Conservation (phyloP, 164 flowering plant species). For the Dillenia suffruticosa region DNA sequence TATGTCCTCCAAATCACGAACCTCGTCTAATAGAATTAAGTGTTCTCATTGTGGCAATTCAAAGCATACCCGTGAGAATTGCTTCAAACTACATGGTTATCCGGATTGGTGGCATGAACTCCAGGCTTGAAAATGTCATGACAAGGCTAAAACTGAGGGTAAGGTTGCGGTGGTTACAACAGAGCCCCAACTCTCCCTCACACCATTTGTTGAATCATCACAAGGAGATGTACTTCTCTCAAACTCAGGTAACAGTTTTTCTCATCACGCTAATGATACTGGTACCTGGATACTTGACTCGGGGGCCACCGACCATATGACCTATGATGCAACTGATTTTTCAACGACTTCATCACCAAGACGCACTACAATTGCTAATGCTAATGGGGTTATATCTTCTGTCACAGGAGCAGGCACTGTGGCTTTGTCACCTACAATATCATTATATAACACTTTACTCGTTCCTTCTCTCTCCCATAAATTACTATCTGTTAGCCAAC, state of each 20-base stretch:
- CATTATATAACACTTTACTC: constrained; percentile 4
- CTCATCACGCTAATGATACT: neutral
- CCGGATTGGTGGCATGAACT: constrained; percentile 18
- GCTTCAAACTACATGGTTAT: constrained; percentile 15
- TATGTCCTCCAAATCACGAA: constrained; percentile 1
- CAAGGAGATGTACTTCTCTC: neutral
- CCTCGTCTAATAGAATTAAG: neutral
- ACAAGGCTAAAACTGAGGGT: neutral
- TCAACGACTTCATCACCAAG: neutral
- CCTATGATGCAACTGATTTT: constrained; percentile 2
- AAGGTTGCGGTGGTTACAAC: neutral
- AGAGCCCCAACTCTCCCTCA: constrained; percentile 5
- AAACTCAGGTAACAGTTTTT: neutral
- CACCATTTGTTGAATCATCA: neutral
- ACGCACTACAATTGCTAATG: constrained; percentile 1
- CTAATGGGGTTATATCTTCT: constrained; percentile 2
- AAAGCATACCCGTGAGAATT: constrained; percentile 7
- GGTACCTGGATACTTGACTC: constrained; percentile 7
- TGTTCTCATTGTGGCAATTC: constrained; percentile 15
- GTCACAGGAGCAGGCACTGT: neutral
- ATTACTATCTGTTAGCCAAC: constrained; percentile 8
- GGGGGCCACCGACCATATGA: constrained; percentile 9
- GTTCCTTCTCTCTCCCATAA: constrained; percentile 10
- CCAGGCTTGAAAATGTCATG: neutral
- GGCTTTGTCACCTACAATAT: constrained; percentile 3